Evolutionary conservation across 1,284 basidiomycete species (phyloP).

Genomic region (Papiliotrema flavescens): DNA sequence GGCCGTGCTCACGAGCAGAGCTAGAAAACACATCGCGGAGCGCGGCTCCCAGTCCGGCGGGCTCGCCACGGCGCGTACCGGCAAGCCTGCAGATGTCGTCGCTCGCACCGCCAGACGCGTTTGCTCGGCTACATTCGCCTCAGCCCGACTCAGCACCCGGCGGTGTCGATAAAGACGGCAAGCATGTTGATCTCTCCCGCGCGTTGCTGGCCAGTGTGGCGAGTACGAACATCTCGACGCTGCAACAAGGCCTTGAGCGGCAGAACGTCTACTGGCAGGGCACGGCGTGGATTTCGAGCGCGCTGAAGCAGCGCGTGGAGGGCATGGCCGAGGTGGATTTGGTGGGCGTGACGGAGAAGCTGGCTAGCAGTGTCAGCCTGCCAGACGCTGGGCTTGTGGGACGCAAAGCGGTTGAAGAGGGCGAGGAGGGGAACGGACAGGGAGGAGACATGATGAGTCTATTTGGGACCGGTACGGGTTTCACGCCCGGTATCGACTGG

Average conservation of each 20-base stretch:
- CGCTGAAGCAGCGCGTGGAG: conserved; percentile 18
- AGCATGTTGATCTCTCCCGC: conserved; percentile 12
- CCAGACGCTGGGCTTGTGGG: conserved; percentile 25
- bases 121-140: not conserved
- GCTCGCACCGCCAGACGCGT: not conserved
- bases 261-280: conserved; percentile 23
- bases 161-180: conserved; percentile 13
- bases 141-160: not conserved
- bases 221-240: conserved; percentile 15
- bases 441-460: not conserved
- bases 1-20: not conserved
- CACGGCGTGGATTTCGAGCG: conserved; percentile 19
- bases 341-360: conserved; percentile 20
- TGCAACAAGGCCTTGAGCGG: conserved; percentile 18
- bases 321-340: conserved; percentile 29
- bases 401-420: not conserved
- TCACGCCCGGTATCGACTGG: not conserved
- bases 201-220: conserved; percentile 18
- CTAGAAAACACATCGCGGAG: not conserved
- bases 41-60: not conserved
- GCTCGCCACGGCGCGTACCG: conserved; percentile 1
- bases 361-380: conserved; percentile 20
- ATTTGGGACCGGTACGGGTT: not conserved
- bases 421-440: not conserved
- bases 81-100: not conserved